Conservation (phyloP, 306 rosid genomes). For the Fragaria iinumae region DNA sequence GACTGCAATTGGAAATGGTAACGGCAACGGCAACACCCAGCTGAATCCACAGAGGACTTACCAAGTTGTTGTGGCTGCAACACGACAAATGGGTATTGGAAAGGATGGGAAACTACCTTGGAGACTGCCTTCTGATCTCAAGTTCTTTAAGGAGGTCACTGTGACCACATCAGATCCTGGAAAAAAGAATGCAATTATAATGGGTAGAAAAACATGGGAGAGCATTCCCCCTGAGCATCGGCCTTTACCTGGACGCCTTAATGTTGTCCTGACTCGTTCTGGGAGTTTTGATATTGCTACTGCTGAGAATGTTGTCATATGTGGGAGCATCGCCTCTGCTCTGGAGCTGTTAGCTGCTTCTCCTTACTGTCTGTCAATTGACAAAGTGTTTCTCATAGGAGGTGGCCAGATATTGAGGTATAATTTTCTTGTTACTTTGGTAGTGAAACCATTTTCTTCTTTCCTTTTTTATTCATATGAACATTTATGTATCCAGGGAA, state of each 20-base stretch:
- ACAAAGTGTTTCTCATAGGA: constrained; percentile 87
- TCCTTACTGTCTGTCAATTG: constrained; percentile 88
- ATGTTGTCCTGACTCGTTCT: constrained; percentile 89
- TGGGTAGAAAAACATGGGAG: constrained; percentile 99
- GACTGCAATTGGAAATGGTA: constrained; percentile 11
- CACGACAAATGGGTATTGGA: constrained; percentile 81
- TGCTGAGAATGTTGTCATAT: constrained; percentile 84
- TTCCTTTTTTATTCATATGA: constrained; percentile 20
- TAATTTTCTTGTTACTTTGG: neutral
- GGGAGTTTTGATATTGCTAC: constrained; percentile 93
- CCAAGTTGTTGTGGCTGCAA: constrained; percentile 90
- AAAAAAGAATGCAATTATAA: constrained; percentile 81
- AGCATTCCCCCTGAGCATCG: constrained; percentile 58
- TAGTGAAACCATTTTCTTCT: constrained; percentile 14
- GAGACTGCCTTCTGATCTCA: constrained; percentile 78
- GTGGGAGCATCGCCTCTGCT: constrained; percentile 87
- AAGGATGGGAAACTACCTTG: constrained; percentile 87
- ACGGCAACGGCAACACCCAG: constrained; percentile 36
- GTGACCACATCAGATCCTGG: constrained; percentile 62
- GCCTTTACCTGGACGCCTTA: constrained; percentile 85
- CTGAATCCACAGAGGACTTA: constrained; percentile 69
- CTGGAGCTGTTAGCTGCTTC: constrained; percentile 85
- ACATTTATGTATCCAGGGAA: constrained; percentile 57
- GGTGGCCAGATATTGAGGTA: constrained; percentile 89
- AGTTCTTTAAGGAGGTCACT: constrained; percentile 67